A percentile compares a stretch with the other conserved stretches of the same genome.
Evolutionary conservation across 148 eudicot species (phyloP).

Genomic region (Drosera capensis): DNA sequence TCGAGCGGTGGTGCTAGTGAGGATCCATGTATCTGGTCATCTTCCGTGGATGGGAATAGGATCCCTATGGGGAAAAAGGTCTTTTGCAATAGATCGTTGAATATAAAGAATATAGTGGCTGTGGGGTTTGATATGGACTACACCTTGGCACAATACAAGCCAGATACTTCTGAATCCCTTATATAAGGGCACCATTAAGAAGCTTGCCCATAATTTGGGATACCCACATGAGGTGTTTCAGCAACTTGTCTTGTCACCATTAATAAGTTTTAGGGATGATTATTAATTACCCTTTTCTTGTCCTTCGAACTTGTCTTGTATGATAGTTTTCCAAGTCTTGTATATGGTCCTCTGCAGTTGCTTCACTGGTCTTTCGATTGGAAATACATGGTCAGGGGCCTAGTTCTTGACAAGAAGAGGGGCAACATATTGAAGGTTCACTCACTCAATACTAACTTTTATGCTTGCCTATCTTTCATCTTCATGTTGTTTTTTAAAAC

Average conservation of each 20-base stretch:
- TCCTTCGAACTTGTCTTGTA: not conserved
- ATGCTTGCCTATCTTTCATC: not conserved
- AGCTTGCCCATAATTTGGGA: constrained; percentile 81
- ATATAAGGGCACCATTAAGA: constrained; percentile 78
- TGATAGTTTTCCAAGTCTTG: not conserved
- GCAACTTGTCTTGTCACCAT: not conserved
- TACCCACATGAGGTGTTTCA: constrained; percentile 69
- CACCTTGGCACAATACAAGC: constrained; percentile 88
- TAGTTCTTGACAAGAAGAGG: constrained; percentile 92
- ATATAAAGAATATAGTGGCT: constrained; percentile 84
- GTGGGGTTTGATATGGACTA: constrained; percentile 99
- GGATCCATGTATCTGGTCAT: constrained; percentile 61
- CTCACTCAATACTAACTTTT: not conserved
- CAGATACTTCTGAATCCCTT: constrained; percentile 89
- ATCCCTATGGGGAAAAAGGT: constrained; percentile 70
- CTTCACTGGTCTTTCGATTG: constrained; percentile 85
- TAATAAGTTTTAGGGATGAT: not conserved
- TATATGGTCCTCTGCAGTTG: constrained; percentile 29
- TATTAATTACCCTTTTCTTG: not conserved
- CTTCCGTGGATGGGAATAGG: constrained; percentile 44
- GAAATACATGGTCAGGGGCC: constrained; percentile 96
- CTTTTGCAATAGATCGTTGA: constrained; percentile 89
- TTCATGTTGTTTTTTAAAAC: not conserved
- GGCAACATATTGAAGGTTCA: constrained; percentile 93
- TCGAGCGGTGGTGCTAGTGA: constrained; percentile 17